Evolutionary conservation across 352 stramenopile species (phyloP), one percentile per base, ranked within the genome.

Genomic region (Pythium apleroticum): DNA sequence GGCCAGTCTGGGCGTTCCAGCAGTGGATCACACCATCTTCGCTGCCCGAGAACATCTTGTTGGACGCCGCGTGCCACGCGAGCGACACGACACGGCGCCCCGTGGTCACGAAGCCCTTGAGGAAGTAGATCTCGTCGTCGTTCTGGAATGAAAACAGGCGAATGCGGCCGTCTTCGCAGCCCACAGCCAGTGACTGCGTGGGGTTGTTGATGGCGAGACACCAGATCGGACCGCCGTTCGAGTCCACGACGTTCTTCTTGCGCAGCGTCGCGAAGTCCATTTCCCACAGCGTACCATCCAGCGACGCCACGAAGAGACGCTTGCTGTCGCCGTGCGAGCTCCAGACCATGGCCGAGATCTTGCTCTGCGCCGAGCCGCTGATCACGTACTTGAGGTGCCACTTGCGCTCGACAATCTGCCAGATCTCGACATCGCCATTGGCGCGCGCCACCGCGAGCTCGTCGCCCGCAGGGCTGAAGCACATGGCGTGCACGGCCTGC

Each of bases 141-240:
- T 90, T 67, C 25, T 74, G 52, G 56, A 91, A 90, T 35, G 82
- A 86, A 59, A 97, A 98, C 25, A 98, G 65, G 17, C 89, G 87
- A n/a, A 97, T 86, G 67, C 86, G 80, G 37, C 91, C 91, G 62
- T 98, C 90, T 58, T 98, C 91, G 54, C 90, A 97, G 50, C 89
- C 91, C 8, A 97, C 77, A 2, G 89, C 91, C 24, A 97, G 67
- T 30, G 84, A 59, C 56, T 89, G 74, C 11, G 69, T 68, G 11
- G 70, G 58, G n/a, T 76, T 50, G 60, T 94, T 79, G 58, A 93
- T 71, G 6, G 78, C 81, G 81, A 97, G 89, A 66, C 81, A 90
- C 90, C 90, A 97, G 49, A 96, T 81, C 31, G 90, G 78, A 1
- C 91, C 90, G 33, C 90, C 90, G 67, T 96, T 97, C 33, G 85